Evolutionary conservation across 2,329 filamentous ascomycete genomes (phyloP).

Genomic region (Aspergillus novofumigatus): DNA sequence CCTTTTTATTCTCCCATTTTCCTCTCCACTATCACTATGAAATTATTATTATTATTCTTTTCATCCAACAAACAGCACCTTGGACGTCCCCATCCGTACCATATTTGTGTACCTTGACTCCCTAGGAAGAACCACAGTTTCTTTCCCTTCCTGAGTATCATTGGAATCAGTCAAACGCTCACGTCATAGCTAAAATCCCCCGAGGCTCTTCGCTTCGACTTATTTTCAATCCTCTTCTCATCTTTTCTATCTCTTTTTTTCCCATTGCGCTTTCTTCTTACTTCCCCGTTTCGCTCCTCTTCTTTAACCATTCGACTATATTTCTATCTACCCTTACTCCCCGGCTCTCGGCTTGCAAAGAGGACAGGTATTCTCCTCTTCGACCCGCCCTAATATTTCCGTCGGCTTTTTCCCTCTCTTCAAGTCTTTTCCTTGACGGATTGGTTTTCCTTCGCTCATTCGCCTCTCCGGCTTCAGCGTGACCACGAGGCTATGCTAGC

Average conservation of each 20-base stretch:
- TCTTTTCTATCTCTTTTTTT: neutral
- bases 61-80: neutral
- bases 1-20: constrained; percentile 9
- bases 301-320: neutral
- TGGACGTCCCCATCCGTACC: neutral
- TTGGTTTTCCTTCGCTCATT: neutral
- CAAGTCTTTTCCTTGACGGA: neutral
- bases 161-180: constrained; percentile 11
- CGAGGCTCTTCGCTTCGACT: constrained; percentile 23
- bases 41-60: neutral
- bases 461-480: constrained; percentile 15
- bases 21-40: constrained; percentile 1
- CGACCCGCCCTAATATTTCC: neutral
- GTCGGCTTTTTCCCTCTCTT: neutral
- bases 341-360: neutral
- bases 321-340: neutral
- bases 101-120: neutral
- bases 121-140: neutral
- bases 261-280: neutral
- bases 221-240: constrained; percentile 6
- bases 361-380: neutral
- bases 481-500: constrained; percentile 31
- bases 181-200: constrained; percentile 26
- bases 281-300: neutral
- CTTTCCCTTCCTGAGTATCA: neutral